These are phyloP conservation scores for Prototheca wickerhamii DNA, from an alignment of 163 green algal genomes.

Conservation along the genomic window DNA sequence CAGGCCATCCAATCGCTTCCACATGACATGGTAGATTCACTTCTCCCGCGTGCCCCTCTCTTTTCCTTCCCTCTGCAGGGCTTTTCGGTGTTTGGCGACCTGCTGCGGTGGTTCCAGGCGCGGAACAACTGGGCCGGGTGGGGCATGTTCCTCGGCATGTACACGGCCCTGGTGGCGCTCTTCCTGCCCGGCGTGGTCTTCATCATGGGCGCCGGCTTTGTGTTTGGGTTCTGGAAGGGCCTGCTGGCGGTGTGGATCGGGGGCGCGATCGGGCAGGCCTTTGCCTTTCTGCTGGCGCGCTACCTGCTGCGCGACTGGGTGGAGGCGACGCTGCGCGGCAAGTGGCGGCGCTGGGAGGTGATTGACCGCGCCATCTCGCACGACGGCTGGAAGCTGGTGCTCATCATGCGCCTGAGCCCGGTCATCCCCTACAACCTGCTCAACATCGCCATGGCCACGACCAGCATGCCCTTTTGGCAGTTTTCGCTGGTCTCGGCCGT, in stretches of 20 bases:
- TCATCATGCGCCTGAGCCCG: slow-evolving; percentile 57
- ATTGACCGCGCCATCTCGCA: slow-evolving; percentile 33
- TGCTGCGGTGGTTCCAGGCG: slow-evolving; percentile 44
- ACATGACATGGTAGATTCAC: neutral
- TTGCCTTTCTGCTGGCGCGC: slow-evolving; percentile 66
- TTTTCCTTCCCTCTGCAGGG: slow-evolving; percentile 38
- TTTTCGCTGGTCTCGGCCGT: slow-evolving; percentile 32
- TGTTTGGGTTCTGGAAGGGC: slow-evolving; percentile 61
- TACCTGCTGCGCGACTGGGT: slow-evolving; percentile 58
- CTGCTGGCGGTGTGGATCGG: slow-evolving; percentile 57
- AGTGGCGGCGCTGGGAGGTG: slow-evolving; percentile 46
- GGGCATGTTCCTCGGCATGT: slow-evolving; percentile 38
- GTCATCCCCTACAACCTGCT: slow-evolving; percentile 42
- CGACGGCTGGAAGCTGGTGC: slow-evolving; percentile 70
- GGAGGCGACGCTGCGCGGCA: slow-evolving; percentile 29
- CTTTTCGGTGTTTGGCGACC: slow-evolving; percentile 36
- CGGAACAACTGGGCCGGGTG: slow-evolving; percentile 52
- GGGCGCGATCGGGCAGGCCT: slow-evolving; percentile 54
- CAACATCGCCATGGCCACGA: slow-evolving; percentile 74
- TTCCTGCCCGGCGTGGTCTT: slow-evolving; percentile 36
- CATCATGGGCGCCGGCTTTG: slow-evolving; percentile 43
- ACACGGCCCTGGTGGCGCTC: slow-evolving; percentile 31
- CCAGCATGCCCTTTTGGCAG: slow-evolving; percentile 37
- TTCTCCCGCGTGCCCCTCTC: neutral
- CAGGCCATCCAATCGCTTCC: neutral